Percentiles rank a stretch among this genome's conserved stretches.
Conservation (phyloP, 768 basidiomycete species). For the Cystoderma amianthinum region DNA sequence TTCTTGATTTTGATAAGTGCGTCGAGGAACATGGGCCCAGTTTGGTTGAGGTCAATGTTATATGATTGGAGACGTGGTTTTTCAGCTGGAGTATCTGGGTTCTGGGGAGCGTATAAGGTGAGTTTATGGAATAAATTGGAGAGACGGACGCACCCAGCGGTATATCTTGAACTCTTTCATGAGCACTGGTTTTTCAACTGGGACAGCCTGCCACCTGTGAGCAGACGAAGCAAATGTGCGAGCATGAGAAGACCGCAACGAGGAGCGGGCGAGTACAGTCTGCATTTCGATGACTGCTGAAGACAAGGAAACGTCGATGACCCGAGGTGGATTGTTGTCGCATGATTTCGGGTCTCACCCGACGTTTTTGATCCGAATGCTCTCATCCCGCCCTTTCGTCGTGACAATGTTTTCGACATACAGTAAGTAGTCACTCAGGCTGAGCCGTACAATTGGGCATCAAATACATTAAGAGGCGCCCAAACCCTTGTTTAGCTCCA, state of each 20-base stretch:
- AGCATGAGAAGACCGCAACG: background rate
- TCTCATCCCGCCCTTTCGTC: no score
- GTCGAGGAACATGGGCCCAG: conserved; percentile 94
- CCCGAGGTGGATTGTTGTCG: no score
- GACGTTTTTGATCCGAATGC: no score
- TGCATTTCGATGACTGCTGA: no score
- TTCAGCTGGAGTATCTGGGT: conserved; percentile 89
- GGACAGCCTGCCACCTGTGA: conserved; percentile 33
- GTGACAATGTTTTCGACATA: no score
- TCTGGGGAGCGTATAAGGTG: conserved; percentile 29
- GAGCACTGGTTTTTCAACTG: conserved; percentile 59
- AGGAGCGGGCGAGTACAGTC: background rate
- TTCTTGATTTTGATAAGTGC: conserved; percentile 99
- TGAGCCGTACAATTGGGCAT: no score
- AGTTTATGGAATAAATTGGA: background rate
- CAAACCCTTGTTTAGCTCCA: no score
- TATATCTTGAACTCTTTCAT: conserved; percentile 98
- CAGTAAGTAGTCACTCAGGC: no score
- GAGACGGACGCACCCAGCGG: conserved; percentile 70
- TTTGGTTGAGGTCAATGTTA: conserved; percentile 87
- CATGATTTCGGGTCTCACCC: no score
- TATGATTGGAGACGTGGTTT: conserved; percentile 91
- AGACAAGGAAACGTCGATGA: no score
- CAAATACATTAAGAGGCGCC: no score
- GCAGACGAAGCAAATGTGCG: conserved; percentile 25